These are phyloP conservation scores for Lycium ferocissimum DNA, from an alignment of 257 asterid species.

Conservation along the genomic window DNA sequence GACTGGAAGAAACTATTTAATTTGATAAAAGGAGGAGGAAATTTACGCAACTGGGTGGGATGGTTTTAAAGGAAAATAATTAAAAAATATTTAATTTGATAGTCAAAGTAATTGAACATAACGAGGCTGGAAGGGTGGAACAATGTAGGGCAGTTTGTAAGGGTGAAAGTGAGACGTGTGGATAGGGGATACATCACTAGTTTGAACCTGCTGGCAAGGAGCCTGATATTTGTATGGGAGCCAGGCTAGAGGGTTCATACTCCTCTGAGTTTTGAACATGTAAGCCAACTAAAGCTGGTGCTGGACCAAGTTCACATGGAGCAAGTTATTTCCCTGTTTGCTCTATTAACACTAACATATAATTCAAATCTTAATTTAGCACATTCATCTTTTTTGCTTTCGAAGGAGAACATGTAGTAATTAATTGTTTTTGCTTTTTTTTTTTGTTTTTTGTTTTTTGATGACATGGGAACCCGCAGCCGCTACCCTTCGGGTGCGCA, in stretches of 20 bases:
- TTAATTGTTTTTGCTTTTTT: too few species aligned
- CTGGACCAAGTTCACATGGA: slow-evolving; percentile 1
- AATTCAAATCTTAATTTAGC: not conserved
- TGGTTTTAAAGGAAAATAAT: not conserved
- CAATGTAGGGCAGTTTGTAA: not conserved
- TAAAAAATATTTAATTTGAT: not conserved
- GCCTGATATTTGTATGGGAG: slow-evolving; percentile 1
- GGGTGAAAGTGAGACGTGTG: not conserved
- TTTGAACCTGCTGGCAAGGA: not conserved
- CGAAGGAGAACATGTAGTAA: not conserved
- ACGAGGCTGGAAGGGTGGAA: not conserved
- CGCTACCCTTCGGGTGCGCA: too few species aligned
- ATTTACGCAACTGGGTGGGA: not conserved
- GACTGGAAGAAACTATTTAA: not conserved
- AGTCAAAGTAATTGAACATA: not conserved
- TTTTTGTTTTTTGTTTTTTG: too few species aligned
- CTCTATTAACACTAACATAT: not conserved
- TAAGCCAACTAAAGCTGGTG: slow-evolving; percentile 10
- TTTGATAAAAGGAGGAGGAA: not conserved
- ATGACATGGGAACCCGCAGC: too few species aligned
- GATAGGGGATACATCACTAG: not conserved
- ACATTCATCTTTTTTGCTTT: not conserved
- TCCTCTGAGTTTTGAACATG: not conserved
- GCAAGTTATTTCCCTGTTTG: not conserved
- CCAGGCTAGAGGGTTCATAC: not conserved